A percentile compares a stretch with the other conserved stretches of the same genome.
These are phyloP conservation scores for Colletotrichum euphorbiae DNA, from an alignment of 2,329 filamentous ascomycete species.

Conservation along the genomic window DNA sequence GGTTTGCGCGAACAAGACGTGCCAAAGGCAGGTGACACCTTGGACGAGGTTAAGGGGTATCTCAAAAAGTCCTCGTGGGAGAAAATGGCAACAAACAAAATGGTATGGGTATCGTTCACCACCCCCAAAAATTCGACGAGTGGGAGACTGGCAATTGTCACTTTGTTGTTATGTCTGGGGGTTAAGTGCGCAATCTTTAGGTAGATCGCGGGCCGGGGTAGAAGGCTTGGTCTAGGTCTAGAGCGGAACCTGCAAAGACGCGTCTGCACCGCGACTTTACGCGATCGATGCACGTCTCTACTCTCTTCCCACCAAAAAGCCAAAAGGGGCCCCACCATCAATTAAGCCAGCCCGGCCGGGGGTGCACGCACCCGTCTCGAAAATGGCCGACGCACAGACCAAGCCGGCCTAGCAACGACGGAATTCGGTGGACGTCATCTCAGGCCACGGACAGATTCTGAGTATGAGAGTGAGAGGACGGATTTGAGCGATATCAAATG, in stretches of 20 bases:
- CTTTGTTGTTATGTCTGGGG: conserved; percentile 9
- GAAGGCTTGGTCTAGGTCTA: background rate
- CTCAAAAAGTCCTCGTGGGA: conserved; percentile 6
- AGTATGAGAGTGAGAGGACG: background rate
- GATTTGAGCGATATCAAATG: background rate
- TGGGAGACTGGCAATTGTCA: conserved; percentile 32
- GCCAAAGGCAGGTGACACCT: background rate
- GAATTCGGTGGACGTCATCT: conserved; percentile 41
- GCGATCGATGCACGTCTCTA: conserved; percentile 35
- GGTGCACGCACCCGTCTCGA: conserved; percentile 1
- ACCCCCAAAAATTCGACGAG: conserved; percentile 36
- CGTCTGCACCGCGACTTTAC: conserved; percentile 40
- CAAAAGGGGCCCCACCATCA: conserved; percentile 27
- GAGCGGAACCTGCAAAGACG: conserved; percentile 25
- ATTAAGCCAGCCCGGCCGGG: conserved; percentile 33
- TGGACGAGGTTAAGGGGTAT: conserved; percentile 29
- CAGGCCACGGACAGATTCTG: conserved; percentile 39
- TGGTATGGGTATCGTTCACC: conserved; percentile 12
- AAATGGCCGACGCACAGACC: conserved; percentile 27
- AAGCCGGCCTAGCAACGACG: conserved; percentile 34
- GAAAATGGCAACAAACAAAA: conserved; percentile 13
- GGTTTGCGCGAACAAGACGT: background rate
- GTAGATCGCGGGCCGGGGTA: conserved; percentile 24
- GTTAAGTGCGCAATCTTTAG: conserved; percentile 30
- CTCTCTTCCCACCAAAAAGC: conserved; percentile 2